A percentile compares a stretch with the other conserved stretches of the same genome.
These are phyloP conservation scores for Podaxis carcinomalis DNA, from an alignment of 768 basidiomycete genomes.

Conservation along the genomic window DNA sequence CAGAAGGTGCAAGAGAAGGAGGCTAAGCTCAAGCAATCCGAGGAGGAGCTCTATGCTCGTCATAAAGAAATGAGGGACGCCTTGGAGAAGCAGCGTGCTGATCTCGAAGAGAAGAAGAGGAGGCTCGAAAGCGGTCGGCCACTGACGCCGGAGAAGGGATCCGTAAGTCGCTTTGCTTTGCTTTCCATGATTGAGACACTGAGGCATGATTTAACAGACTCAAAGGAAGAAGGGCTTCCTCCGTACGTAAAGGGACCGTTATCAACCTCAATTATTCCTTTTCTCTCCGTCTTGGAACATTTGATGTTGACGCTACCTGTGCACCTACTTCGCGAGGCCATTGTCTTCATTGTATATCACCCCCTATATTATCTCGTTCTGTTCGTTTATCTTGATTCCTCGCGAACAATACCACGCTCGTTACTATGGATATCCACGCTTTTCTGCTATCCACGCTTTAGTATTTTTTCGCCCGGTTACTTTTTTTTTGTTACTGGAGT, in stretches of 20 bases:
- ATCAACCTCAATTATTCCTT: conserved; percentile 21
- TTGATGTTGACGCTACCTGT: conserved; percentile 26
- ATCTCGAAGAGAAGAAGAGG: conserved; percentile 98
- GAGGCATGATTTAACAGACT: conserved; percentile 32
- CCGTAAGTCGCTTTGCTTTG: conserved; percentile 46
- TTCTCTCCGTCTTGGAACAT: conserved; percentile 18
- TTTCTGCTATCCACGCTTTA: conserved; percentile 44
- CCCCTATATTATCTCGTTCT: conserved; percentile 31
- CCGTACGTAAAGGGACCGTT: conserved; percentile 46
- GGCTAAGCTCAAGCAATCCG: conserved; percentile 96
- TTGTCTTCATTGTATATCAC: conserved; percentile 36
- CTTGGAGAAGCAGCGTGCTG: conserved; percentile 90
- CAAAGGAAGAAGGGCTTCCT: conserved; percentile 76
- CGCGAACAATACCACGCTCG: conserved; percentile 54
- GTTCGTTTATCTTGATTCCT: conserved; percentile 45
- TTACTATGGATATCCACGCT: conserved; percentile 54
- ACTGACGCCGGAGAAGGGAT: conserved; percentile 89
- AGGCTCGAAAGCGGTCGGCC: conserved; percentile 92
- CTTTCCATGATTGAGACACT: conserved; percentile 15
- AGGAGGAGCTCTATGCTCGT: conserved; percentile 97
- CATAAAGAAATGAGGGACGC: conserved; percentile 99
- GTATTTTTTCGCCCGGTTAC: conserved; percentile 36
- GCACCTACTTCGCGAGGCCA: conserved; percentile 21
- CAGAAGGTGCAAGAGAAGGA: conserved; percentile 99
- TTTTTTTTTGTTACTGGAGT: conserved; percentile 38